Evolutionary conservation across 1,284 basidiomycete species (phyloP).

Genomic region (Apiotrichum domesticum): DNA sequence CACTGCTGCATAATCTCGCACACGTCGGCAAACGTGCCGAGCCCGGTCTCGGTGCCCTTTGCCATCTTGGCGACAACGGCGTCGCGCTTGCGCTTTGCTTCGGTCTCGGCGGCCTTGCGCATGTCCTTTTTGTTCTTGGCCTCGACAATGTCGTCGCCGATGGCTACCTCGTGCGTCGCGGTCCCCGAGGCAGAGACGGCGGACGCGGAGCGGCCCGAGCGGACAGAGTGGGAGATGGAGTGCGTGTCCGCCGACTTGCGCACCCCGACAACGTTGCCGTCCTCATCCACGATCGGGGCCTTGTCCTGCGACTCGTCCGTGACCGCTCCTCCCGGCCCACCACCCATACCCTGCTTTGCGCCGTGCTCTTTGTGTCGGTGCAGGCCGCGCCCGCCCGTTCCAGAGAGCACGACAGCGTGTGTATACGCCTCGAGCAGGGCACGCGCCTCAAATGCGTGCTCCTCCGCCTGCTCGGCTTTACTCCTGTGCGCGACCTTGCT

Average conservation of each 20-base stretch:
- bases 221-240: too few relatives aligned
- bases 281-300: conserved; percentile 6
- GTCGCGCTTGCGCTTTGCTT: conserved; percentile 47
- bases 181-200: too few relatives aligned
- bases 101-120: conserved; percentile 3
- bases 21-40: conserved; percentile 45
- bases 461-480: conserved; percentile 48
- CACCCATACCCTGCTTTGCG: conserved; percentile 10
- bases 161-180: conserved; percentile 5
- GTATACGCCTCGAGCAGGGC: conserved; percentile 44
- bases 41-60: conserved; percentile 43
- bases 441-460: conserved; percentile 48
- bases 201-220: too few relatives aligned
- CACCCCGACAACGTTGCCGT: neutral
- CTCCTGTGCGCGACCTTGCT: conserved; percentile 41
- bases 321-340: conserved; percentile 4
- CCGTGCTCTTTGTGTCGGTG: too few relatives aligned
- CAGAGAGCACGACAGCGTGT: conserved; percentile 27
- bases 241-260: too few relatives aligned
- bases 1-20: conserved; percentile 47
- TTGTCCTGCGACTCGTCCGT: conserved; percentile 14
- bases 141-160: conserved; percentile 27
- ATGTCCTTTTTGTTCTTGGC: conserved; percentile 37
- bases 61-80: conserved; percentile 44
- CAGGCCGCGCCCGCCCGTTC: conserved; percentile 4